phyloP scores from a whole-genome alignment of 106 monocot genomes.

The Xerophyta viscosa region DNA sequence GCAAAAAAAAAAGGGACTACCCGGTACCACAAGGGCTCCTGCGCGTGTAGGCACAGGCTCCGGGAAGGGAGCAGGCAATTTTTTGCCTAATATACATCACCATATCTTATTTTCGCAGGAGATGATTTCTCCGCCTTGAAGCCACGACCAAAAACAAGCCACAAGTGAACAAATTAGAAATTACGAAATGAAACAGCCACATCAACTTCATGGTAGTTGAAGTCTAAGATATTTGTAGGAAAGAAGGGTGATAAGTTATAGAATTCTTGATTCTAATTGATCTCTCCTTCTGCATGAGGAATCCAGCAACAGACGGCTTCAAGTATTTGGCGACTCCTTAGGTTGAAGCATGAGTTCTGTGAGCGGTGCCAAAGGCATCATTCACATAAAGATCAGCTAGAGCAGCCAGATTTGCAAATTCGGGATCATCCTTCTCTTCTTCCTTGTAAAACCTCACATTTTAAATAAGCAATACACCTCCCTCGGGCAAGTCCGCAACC shows the following conservation, averaged over 20 bases:
- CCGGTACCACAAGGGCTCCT: too few species aligned
- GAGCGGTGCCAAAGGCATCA: constrained; percentile 88
- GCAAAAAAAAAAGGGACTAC: too few species aligned
- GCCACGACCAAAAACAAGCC: too few species aligned
- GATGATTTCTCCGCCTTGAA: too few species aligned
- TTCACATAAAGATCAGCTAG: constrained; percentile 94
- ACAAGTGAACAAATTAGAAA: too few species aligned
- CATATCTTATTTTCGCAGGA: too few species aligned
- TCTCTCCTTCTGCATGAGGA: constrained; percentile 69
- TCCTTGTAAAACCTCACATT: constrained; percentile 94
- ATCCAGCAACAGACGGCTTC: constrained; percentile 69
- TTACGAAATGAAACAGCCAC: too few species aligned
- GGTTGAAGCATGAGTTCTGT: constrained; percentile 80
- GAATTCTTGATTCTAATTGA: background rate
- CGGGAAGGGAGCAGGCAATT: too few species aligned
- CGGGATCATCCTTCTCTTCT: constrained; percentile 97
- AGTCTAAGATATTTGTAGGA: too few species aligned
- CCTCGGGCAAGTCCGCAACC: constrained; percentile 59
- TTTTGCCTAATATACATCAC: too few species aligned
- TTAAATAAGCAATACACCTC: constrained; percentile 82
- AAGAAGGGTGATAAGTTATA: background rate
- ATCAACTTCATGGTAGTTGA: too few species aligned
- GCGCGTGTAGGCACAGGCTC: too few species aligned
- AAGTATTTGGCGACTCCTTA: constrained; percentile 68
- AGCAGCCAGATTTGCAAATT: constrained; percentile 77